phyloP scores from a whole-genome alignment of 2,329 filamentous ascomycete species.

The Hypomyces rosellus region DNA sequence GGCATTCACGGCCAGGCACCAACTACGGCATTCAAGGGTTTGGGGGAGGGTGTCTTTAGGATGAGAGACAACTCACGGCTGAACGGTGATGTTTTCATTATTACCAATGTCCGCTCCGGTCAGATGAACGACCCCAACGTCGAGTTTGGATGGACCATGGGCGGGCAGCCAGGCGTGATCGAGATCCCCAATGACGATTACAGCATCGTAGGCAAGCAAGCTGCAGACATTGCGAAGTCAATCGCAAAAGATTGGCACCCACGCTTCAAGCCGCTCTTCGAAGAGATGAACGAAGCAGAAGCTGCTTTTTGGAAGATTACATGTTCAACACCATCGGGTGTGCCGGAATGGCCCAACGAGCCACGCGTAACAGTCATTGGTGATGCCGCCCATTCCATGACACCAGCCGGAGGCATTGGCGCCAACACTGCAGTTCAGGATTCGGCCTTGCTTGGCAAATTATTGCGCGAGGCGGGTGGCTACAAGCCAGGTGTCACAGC shows the following conservation, averaged over 20 bases:
- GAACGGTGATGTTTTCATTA: slow-evolving; percentile 44
- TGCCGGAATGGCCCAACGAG: slow-evolving; percentile 55
- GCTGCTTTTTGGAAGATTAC: slow-evolving; percentile 64
- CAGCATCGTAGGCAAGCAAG: slow-evolving; percentile 48
- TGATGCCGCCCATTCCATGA: slow-evolving; percentile 54
- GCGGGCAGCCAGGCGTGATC: slow-evolving; percentile 51
- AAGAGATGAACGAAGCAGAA: slow-evolving; percentile 49
- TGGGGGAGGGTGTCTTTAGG: slow-evolving; percentile 58
- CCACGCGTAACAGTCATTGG: slow-evolving; percentile 53
- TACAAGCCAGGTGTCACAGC: slow-evolving; percentile 47
- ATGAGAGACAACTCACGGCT: slow-evolving; percentile 43
- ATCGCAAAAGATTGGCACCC: slow-evolving; percentile 51
- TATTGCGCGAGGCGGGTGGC: slow-evolving; percentile 47
- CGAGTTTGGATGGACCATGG: slow-evolving; percentile 60
- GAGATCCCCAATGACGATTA: slow-evolving; percentile 53
- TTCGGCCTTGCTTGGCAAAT: slow-evolving; percentile 45
- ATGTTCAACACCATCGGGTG: slow-evolving; percentile 52
- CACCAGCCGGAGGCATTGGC: slow-evolving; percentile 49
- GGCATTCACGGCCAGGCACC: slow-evolving; percentile 62
- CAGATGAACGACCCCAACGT: slow-evolving; percentile 53
- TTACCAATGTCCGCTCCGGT: slow-evolving; percentile 56
- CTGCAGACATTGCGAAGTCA: slow-evolving; percentile 51
- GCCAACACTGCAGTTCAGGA: slow-evolving; percentile 53
- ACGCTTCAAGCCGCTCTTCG: slow-evolving; percentile 49
- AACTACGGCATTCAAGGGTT: slow-evolving; percentile 51